These are phyloP conservation scores for Lactifluus echinatus DNA, from an alignment of 768 basidiomycete genomes.

Conservation along the genomic window DNA sequence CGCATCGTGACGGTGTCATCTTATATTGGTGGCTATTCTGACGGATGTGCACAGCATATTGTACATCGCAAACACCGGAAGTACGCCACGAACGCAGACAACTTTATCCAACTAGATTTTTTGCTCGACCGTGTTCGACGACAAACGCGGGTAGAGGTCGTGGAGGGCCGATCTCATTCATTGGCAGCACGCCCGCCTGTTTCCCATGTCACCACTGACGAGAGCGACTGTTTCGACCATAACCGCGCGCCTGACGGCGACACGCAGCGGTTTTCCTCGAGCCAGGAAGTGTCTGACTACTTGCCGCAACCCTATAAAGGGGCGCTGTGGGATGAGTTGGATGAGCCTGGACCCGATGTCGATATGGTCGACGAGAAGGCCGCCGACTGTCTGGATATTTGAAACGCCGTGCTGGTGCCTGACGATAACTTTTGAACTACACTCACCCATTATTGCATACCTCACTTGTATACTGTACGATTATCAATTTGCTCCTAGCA, in stretches of 20 bases:
- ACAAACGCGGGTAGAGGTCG: conserved; percentile 32
- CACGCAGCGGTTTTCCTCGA: conserved; percentile 7
- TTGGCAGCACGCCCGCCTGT: conserved; percentile 4
- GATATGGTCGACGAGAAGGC: not conserved
- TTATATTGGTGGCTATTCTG: not conserved
- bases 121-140: conserved; percentile 57
- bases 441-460: conserved; percentile 12
- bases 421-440: conserved; percentile 2
- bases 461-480: conserved; percentile 18
- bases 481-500: conserved; percentile 8
- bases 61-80: conserved; percentile 64
- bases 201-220: not conserved
- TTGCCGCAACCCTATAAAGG: conserved; percentile 17
- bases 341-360: conserved; percentile 7
- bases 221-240: not conserved
- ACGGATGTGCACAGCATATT: conserved; percentile 50
- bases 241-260: not conserved
- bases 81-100: conserved; percentile 68
- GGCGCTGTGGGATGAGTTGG: conserved; percentile 3
- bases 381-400: not conserved
- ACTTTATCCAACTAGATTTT: conserved; percentile 72
- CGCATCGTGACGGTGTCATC: conserved; percentile 24
- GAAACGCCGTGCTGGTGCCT: not conserved
- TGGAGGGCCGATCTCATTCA: conserved; percentile 14
- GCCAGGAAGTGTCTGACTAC: conserved; percentile 20